These are phyloP conservation scores for Colletotrichum incanum DNA, from an alignment of 2,329 filamentous ascomycete genomes.

Conservation along the genomic window DNA sequence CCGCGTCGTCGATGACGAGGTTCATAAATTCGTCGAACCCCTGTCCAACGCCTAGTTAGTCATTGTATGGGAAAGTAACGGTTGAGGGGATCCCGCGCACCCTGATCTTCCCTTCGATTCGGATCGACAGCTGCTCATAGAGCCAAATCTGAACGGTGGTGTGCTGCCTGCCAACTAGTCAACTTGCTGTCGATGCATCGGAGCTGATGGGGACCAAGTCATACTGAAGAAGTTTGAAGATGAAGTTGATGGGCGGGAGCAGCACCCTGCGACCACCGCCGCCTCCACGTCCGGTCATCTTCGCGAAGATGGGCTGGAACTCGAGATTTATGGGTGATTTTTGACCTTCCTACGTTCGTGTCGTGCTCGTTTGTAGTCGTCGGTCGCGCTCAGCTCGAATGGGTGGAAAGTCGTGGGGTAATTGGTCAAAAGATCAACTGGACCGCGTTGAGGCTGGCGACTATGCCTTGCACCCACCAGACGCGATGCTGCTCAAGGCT, in stretches of 20 bases:
- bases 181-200: neutral
- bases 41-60: conserved; percentile 62
- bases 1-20: conserved; percentile 93
- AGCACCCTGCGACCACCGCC: conserved; percentile 73
- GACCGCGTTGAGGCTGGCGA: conserved; percentile 27
- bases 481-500: conserved; percentile 14
- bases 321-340: neutral
- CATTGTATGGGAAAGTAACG: neutral
- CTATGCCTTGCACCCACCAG: conserved; percentile 5
- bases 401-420: conserved; percentile 14
- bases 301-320: conserved; percentile 32
- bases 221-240: conserved; percentile 83
- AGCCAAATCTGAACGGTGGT: conserved; percentile 95
- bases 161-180: conserved; percentile 63
- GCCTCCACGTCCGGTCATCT: conserved; percentile 73
- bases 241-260: conserved; percentile 71
- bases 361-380: neutral
- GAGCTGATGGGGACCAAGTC: conserved; percentile 35
- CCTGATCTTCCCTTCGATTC: conserved; percentile 97
- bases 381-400: conserved; percentile 7
- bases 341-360: neutral
- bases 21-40: conserved; percentile 99
- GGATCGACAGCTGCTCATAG: conserved; percentile 93
- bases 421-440: conserved; percentile 12
- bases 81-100: conserved; percentile 67